phyloP scores from a whole-genome alignment of 176 grass and related monocot genomes.

The Dactylis glomerata region DNA sequence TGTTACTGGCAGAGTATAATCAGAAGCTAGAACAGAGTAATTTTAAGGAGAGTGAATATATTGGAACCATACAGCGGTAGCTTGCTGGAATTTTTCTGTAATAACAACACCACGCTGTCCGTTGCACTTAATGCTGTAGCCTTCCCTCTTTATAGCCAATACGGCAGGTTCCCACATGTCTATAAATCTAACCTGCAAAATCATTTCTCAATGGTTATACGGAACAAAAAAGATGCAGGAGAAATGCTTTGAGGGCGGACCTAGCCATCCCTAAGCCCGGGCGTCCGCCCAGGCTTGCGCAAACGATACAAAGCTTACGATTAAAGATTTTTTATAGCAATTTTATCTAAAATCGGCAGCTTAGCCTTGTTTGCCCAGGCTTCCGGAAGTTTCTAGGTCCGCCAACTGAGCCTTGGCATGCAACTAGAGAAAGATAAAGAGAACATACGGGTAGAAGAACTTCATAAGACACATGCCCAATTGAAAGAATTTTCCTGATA shows the following conservation, averaged over 20 bases:
- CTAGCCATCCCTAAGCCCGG: too few species aligned
- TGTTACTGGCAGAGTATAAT: background rate
- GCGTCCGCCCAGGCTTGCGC: too few species aligned
- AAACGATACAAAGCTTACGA: too few species aligned
- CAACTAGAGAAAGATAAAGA: background rate
- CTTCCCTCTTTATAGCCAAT: conserved; percentile 90
- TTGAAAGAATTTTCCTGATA: conserved; percentile 78
- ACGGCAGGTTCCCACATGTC: conserved; percentile 94
- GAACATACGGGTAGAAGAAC: conserved; percentile 71
- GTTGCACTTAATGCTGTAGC: conserved; percentile 85
- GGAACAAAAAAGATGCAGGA: background rate
- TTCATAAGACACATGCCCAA: conserved; percentile 73
- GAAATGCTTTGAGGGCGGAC: conserved; percentile 6
- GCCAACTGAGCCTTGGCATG: background rate
- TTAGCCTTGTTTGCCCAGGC: too few species aligned
- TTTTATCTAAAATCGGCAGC: too few species aligned
- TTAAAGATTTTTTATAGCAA: too few species aligned
- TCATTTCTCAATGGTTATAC: background rate
- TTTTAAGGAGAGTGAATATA: background rate
- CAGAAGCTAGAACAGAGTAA: conserved; percentile 6
- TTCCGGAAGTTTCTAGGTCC: too few species aligned
- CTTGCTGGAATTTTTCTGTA: conserved; percentile 80
- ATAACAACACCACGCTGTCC: conserved; percentile 73
- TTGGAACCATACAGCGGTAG: conserved; percentile 57
- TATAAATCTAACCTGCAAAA: conserved; percentile 73